Conservation (phyloP, 2,329 filamentous ascomycete species). For the Chalaropsis thielavioides region DNA sequence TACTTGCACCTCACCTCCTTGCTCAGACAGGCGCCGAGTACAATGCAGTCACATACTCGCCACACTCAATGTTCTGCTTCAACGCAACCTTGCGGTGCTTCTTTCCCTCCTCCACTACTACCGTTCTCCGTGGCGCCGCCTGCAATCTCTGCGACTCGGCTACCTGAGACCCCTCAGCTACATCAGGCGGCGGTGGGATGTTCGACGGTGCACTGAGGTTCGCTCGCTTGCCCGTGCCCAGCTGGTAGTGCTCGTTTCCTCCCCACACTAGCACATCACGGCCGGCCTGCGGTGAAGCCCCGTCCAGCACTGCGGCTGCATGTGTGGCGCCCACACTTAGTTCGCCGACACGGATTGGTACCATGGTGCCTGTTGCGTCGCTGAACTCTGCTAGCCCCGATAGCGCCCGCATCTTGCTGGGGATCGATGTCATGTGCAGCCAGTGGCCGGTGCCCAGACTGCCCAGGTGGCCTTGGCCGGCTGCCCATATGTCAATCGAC, state of each 20-base stretch:
- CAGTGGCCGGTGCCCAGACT: constrained; percentile 73
- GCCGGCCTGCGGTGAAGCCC: constrained; percentile 50
- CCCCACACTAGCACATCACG: constrained; percentile 88
- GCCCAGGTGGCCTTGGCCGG: constrained; percentile 74
- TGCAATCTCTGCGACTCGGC: constrained; percentile 60
- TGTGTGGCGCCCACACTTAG: constrained; percentile 70
- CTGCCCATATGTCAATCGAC: constrained; percentile 70
- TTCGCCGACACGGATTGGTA: constrained; percentile 63
- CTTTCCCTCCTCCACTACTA: constrained; percentile 42
- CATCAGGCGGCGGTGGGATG: constrained; percentile 60
- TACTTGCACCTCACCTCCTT: neutral
- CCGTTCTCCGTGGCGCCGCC: constrained; percentile 61
- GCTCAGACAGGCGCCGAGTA: constrained; percentile 42
- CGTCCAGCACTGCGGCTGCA: constrained; percentile 68
- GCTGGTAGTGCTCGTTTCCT: constrained; percentile 83
- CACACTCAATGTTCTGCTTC: constrained; percentile 82
- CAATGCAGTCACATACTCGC: constrained; percentile 64
- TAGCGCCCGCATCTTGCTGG: constrained; percentile 67
- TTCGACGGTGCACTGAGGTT: constrained; percentile 65
- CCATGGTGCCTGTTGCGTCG: constrained; percentile 49
- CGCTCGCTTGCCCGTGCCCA: constrained; percentile 78
- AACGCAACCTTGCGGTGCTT: constrained; percentile 56
- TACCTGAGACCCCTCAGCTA: constrained; percentile 36
- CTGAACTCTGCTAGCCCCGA: constrained; percentile 80
- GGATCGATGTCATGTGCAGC: constrained; percentile 69